Evolutionary conservation across 2,329 filamentous ascomycete species (phyloP).

Genomic region (Sporothrix protearum): DNA sequence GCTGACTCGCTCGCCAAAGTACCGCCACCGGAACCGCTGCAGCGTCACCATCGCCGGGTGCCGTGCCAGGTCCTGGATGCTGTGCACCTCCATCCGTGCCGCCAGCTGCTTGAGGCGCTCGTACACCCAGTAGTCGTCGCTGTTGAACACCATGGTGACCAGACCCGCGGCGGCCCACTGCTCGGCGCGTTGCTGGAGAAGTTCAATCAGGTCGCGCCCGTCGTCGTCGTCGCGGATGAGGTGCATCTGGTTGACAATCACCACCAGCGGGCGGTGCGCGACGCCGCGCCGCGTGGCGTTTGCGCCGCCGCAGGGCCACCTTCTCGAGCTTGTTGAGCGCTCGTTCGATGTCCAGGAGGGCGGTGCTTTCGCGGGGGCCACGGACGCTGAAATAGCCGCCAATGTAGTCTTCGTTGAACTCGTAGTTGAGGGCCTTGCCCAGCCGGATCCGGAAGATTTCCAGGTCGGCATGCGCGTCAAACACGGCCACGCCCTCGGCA

Average conservation of each 20-base stretch:
- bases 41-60: constrained; percentile 72
- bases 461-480: constrained; percentile 90
- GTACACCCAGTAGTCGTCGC: constrained; percentile 98
- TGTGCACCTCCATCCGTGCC: constrained; percentile 90
- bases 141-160: constrained; percentile 90
- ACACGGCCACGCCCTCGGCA: constrained; percentile 87
- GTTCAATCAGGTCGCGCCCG: constrained; percentile 86
- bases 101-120: constrained; percentile 89
- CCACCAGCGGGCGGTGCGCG: constrained; percentile 60
- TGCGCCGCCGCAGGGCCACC: constrained; percentile 71
- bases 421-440: constrained; percentile 91
- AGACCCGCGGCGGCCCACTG: constrained; percentile 92
- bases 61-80: constrained; percentile 79
- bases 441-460: constrained; percentile 93
- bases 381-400: constrained; percentile 93
- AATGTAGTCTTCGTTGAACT: constrained; percentile 97
- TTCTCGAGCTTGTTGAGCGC: constrained; percentile 98
- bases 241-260: constrained; percentile 94
- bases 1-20: constrained; percentile 62
- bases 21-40: constrained; percentile 73
- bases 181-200: constrained; percentile 92
- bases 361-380: constrained; percentile 86
- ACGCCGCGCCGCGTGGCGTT: constrained; percentile 48
- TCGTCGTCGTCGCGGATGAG: constrained; percentile 87
- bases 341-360: constrained; percentile 89